Base-by-base conservation (phyloP, 2,329 filamentous ascomycete species). In the Alternaria consortialis region DNA sequence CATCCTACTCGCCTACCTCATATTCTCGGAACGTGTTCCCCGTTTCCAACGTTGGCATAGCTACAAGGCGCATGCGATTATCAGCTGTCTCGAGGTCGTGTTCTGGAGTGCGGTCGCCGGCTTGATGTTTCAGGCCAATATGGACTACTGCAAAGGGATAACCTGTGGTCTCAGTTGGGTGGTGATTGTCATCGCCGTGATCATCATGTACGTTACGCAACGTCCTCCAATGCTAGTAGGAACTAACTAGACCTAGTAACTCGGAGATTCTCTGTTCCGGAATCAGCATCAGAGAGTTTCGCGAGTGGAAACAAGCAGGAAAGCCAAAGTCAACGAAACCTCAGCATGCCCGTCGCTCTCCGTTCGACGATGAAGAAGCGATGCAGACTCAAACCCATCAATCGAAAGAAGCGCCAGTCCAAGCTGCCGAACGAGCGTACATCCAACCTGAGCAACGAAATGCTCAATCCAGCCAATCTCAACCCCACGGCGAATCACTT, bases 71-170 rank as follows among this genome's bases (percentile, higher is more conserved):
- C 76, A 81, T 64, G 64, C 72, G 5, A 79, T 82, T 36, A 70
- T 83, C 56, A 81, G 80, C 67, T 70, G 62, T 46, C 66, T 83
- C 15, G 81, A 84, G 62, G 63, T 79, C 13, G 70, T 82, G 13
- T 82, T 82, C 64, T 83, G 81, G 80, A 71, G 72, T 15, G 77
- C 72, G 5, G 76, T 80, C 7, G 66, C 77, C 5, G 72, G 78
- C 37, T 51, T 80, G 3, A 55, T 64, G 13, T 62, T 73, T 9
- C 60, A 66, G 23, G 67, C 55, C 27, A 72, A 72, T 34, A 17
- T 68, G 17, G 52, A 58, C 3, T 51, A 23, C 13, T 73, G 71
- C 53, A 42, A 11, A 4, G 69, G 71, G 9, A 56, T 58, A 5
- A 58, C 37, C 6, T 73, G 71, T 46, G 46, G 34, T n/a, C 48